Base-by-base conservation (phyloP, 1,139 yeast species). In the Pichia sp. region DNA sequence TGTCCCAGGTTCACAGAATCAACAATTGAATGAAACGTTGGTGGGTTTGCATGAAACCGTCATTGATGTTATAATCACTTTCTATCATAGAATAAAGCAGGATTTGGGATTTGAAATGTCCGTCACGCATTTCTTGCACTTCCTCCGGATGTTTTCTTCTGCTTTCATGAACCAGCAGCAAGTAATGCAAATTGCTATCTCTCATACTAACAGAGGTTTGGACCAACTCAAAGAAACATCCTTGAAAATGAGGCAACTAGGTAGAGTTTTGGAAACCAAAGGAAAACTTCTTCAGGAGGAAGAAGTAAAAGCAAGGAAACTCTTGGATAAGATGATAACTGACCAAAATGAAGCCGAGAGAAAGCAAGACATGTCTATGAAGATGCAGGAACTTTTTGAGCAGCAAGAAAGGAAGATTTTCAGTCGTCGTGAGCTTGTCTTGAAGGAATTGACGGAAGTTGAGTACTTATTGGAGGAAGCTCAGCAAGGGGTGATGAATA, bases 321-420 rank as follows among this genome's bases (percentile, higher is more conserved):
- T 85, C 69, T 67, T 91, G 35, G 75, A 78, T 47, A 74, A 67
- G 36, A 85, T 91, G 85, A 68, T 91, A n/a, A 63, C 70, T 0
- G 94, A 86, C 35, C 97, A 91, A 53, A 87, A 85, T 53, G 95
- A 87, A 51, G 93, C 96, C 0, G 97, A 91, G 55, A 64, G 96
- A 41, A 85, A 82, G 47, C 84, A 82, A 41, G 95, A 83, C 43
- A 88, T 94, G 14, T 85, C 96, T 0, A 64, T 83, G 11, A 81
- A 76, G 32, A 82, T 91, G 9, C 87, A 82, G 49, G 72, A 68
- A 24, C 81, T 85, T 12, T 64, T 88, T 30, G 76, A 69, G 27
- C 66, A 67, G 34, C 95, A 86, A 50, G 93, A 85, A 40, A 52
- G 55, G 5, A 76, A 74, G 39, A 74, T 88, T 12, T 62, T 65